These are phyloP conservation scores for Phytopythium cucurbitacearum DNA, from an alignment of 352 stramenopile genomes.

Conservation along the genomic window DNA sequence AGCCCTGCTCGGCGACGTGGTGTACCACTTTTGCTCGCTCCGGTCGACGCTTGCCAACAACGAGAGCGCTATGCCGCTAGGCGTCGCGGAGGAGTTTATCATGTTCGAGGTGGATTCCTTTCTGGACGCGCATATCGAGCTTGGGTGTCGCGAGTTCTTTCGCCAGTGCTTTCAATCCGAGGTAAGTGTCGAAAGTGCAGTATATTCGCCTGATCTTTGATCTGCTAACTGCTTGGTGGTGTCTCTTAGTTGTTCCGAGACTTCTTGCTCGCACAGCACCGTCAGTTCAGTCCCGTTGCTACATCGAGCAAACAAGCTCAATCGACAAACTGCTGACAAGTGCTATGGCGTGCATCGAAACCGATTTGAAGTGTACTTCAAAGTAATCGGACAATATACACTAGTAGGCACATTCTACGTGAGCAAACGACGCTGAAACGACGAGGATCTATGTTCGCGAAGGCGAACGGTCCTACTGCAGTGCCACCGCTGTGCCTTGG, in stretches of 20 bases:
- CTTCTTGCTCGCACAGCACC: slow-evolving; percentile 46
- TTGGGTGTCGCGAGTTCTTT: slow-evolving; percentile 78
- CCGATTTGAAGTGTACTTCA: too few relatives aligned
- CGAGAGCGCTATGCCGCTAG: not conserved
- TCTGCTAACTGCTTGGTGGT: not conserved
- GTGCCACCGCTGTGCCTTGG: too few relatives aligned
- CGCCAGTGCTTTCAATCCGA: slow-evolving; percentile 70
- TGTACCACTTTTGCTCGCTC: slow-evolving; percentile 61
- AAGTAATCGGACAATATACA: too few relatives aligned
- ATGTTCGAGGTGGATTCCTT: slow-evolving; percentile 65
- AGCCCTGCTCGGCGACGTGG: slow-evolving; percentile 53
- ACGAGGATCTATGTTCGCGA: too few relatives aligned
- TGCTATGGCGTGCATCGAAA: too few relatives aligned
- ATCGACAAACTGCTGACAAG: too few relatives aligned
- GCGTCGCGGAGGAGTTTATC: slow-evolving; percentile 24
- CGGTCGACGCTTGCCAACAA: slow-evolving; percentile 25
- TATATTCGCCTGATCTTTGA: not conserved
- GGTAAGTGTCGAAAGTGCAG: slow-evolving; percentile 17
- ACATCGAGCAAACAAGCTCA: too few relatives aligned
- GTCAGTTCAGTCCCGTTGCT: slow-evolving; percentile 19
- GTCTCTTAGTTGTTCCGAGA: slow-evolving; percentile 42
- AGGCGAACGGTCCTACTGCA: too few relatives aligned
- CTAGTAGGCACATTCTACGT: too few relatives aligned
- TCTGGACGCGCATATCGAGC: slow-evolving; percentile 53
- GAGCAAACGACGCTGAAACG: too few relatives aligned